A percentile compares a stretch with the other conserved stretches of the same genome.
Conservation (phyloP, 2,329 filamentous ascomycete genomes). For the Paecilomyces sp. region DNA sequence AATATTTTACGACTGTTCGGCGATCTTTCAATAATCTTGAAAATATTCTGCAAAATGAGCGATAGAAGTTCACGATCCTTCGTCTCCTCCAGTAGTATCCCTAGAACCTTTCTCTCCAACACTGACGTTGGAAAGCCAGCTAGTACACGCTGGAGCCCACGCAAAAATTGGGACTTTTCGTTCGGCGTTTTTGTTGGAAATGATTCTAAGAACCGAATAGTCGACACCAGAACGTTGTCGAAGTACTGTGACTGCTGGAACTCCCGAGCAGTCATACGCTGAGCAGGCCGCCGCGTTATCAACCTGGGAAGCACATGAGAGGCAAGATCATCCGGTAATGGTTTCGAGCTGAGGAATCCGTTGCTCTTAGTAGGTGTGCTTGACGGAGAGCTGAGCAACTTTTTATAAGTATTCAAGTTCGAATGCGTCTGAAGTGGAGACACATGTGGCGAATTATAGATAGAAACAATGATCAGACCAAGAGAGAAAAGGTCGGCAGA, state of each 20-base stretch:
- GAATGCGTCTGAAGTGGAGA: conserved; percentile 79
- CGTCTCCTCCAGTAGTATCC: conserved; percentile 81
- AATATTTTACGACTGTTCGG: conserved; percentile 73
- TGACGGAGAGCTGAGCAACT: conserved; percentile 70
- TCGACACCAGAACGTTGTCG: conserved; percentile 92
- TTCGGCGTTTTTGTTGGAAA: conserved; percentile 85
- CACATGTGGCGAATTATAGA: conserved; percentile 89
- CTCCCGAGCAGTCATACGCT: conserved; percentile 78
- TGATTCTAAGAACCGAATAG: conserved; percentile 86
- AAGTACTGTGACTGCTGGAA: conserved; percentile 96
- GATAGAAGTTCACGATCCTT: conserved; percentile 86
- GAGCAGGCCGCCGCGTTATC: conserved; percentile 79
- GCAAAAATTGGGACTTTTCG: conserved; percentile 88
- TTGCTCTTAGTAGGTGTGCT: conserved; percentile 73
- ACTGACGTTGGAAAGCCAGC: conserved; percentile 90
- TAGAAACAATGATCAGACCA: conserved; percentile 75
- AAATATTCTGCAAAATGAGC: conserved; percentile 81
- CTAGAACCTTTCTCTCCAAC: conserved; percentile 88
- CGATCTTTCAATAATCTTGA: conserved; percentile 76
- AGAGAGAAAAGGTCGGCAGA: conserved; percentile 91
- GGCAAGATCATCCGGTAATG: conserved; percentile 71
- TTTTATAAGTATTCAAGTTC: conserved; percentile 77
- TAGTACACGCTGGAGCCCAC: conserved; percentile 77
- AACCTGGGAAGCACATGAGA: conserved; percentile 72
- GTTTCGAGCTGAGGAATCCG: conserved; percentile 72